Evolutionary conservation across 2,329 filamentous ascomycete species (phyloP), one percentile per base, ranked within the genome.

Genomic region (Beauveria sp.): DNA sequence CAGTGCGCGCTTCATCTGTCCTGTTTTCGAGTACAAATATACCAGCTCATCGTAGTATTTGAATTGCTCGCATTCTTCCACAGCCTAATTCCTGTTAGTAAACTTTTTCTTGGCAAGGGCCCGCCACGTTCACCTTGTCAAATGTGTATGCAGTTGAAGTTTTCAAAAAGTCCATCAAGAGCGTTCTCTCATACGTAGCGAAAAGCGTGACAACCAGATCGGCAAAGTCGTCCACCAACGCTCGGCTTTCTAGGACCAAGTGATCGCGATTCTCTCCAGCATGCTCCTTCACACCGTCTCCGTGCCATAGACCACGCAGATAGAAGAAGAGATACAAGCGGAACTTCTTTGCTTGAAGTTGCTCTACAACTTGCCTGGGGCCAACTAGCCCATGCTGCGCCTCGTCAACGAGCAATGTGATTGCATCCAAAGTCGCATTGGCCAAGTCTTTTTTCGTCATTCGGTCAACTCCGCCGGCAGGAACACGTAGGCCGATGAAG

Each of bases 1-100:
- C 3, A 99, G 79, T 0, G 96, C 96, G 14, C 90, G 86, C 73
- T 97, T 96, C 67, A 91, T 94, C 72, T 97, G 88, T 0, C 94
- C 94, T 0, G 92, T 97, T 72, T 97, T 97, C 63, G 92, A 96
- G 68, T 97, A 89, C 1, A 99, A 84, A 69, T 94, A 94, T 16
- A 99, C 93, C n/a, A 97, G 83, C 71, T 99, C 94, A 43, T 91
- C 89, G 53, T 96, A 89, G 73, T 90, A 97, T 66, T 88, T 86
- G 66, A 84, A 83, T 16, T 80, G 77, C 73, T 97, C 92, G 70
- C 94, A 99, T 68, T 96, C 85, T 81, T 77, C 83, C 64, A 76
- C 89, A 72, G 76, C 91, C 85, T 81, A 72, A 2, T 22, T 20
- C 57, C 54, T 61, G 62, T 18, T 41, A 1, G 14, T 26, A 44